Evolutionary conservation across 1,284 basidiomycete genomes (phyloP).

Genomic region (Hemileccinum hortonii): DNA sequence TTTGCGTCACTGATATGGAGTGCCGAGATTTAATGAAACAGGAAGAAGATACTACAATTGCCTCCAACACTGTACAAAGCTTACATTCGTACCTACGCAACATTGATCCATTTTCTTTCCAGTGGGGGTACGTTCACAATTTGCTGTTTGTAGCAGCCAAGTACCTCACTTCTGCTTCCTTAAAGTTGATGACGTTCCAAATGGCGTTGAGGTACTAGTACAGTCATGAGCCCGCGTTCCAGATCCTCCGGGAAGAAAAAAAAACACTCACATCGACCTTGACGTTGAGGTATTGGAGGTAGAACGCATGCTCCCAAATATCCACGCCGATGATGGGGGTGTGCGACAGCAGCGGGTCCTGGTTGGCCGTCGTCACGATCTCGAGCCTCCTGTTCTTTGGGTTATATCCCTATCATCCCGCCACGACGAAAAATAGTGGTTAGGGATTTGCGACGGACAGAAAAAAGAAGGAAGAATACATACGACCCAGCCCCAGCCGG

Average conservation of each 20-base stretch:
- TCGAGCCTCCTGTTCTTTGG: conserved; percentile 64
- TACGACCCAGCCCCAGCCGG: conserved; percentile 93
- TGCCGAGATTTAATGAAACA: too few species aligned
- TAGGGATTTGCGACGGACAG: too few species aligned
- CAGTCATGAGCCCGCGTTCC: too few species aligned
- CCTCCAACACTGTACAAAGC: too few species aligned
- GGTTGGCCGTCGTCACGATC: conserved; percentile 80
- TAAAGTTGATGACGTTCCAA: conserved; percentile 82
- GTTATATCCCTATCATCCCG: conserved; percentile 65
- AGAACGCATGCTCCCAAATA: conserved; percentile 83
- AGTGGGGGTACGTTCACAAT: conserved; percentile 19
- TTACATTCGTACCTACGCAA: too few species aligned
- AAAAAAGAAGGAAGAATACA: conserved; percentile 23
- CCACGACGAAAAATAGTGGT: too few species aligned
- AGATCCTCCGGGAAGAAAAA: too few species aligned
- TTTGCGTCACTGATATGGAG: too few species aligned
- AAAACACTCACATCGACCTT: conserved; percentile 62
- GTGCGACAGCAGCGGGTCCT: conserved; percentile 81
- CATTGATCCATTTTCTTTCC: too few species aligned
- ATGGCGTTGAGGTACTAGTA: conserved; percentile 73
- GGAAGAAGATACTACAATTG: too few species aligned
- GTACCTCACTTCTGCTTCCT: conserved; percentile 73
- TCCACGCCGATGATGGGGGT: conserved; percentile 86
- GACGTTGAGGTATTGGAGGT: conserved; percentile 77
- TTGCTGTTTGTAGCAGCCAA: conserved; percentile 32